phyloP scores from a whole-genome alignment of 345 rosid genomes.

The Kernera saxatilis region DNA sequence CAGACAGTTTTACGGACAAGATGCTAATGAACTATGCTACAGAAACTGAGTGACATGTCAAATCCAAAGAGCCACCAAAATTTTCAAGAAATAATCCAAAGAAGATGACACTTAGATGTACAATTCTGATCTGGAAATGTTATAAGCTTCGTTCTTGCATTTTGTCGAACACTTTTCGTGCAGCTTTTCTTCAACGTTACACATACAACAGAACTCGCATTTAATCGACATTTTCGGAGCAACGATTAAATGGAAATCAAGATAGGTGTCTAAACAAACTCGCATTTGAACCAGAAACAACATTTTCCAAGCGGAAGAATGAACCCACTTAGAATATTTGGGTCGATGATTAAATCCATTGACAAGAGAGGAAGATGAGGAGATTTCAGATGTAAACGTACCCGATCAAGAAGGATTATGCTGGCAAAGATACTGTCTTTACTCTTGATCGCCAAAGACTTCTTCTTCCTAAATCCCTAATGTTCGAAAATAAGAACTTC shows the following conservation, averaged over 20 bases:
- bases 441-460: background rate
- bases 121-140: background rate
- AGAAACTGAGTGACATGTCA: background rate
- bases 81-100: background rate
- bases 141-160: background rate
- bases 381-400: background rate
- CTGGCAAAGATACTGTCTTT: background rate
- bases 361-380: background rate
- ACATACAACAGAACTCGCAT: background rate
- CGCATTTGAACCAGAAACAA: background rate
- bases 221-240: background rate
- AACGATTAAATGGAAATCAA: background rate
- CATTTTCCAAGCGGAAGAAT: background rate
- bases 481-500: background rate
- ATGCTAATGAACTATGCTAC: background rate
- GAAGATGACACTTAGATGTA: background rate
- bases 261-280: background rate
- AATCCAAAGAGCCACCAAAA: background rate
- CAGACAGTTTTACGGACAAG: background rate
- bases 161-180: conserved; percentile 20
- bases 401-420: background rate
- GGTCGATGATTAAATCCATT: background rate
- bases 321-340: background rate
- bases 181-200: conserved; percentile 9
- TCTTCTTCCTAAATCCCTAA: background rate